Conservation (phyloP, 371 early-diverging fungal species). For the Mucor racemosus region DNA sequence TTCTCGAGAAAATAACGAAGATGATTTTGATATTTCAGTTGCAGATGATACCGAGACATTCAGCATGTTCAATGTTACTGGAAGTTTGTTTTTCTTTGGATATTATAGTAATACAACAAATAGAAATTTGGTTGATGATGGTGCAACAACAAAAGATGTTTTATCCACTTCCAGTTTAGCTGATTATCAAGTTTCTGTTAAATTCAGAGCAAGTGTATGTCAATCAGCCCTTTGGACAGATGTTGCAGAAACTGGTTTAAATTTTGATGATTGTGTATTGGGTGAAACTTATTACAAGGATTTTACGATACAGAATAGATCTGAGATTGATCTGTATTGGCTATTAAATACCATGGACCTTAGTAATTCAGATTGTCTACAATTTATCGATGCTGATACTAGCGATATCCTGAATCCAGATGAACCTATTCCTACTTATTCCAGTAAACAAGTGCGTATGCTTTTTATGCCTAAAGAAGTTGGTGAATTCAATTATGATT, state of each 20-base stretch:
- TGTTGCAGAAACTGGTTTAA: conserved; percentile 86
- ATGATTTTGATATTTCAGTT: conserved; percentile 14
- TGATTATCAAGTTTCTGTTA: conserved; percentile 73
- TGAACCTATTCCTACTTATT: conserved; percentile 73
- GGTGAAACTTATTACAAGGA: conserved; percentile 89
- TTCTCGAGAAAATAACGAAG: conserved; percentile 18
- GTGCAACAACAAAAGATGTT: conserved; percentile 25
- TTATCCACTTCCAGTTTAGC: conserved; percentile 46
- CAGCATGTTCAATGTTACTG: conserved; percentile 80
- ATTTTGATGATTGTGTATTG: conserved; percentile 92
- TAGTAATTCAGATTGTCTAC: conserved; percentile 64
- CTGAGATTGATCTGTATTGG: conserved; percentile 93
- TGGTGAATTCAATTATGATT: conserved; percentile 89
- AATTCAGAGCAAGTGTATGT: conserved; percentile 86
- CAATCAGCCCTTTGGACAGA: conserved; percentile 89
- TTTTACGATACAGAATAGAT: conserved; percentile 89
- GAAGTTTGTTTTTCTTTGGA: conserved; percentile 84
- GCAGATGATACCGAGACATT: conserved; percentile 34
- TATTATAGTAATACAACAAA: conserved; percentile 51
- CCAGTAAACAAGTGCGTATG: conserved; percentile 76
- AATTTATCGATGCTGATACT: conserved; percentile 78
- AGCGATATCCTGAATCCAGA: conserved; percentile 56
- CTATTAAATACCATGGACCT: conserved; percentile 75
- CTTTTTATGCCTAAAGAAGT: conserved; percentile 86
- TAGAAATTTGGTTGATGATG: background rate